Percentiles rank a stretch among this genome's conserved stretches.
Conservation (phyloP, 805 yeast species). For the Clavispora asparagi region DNA sequence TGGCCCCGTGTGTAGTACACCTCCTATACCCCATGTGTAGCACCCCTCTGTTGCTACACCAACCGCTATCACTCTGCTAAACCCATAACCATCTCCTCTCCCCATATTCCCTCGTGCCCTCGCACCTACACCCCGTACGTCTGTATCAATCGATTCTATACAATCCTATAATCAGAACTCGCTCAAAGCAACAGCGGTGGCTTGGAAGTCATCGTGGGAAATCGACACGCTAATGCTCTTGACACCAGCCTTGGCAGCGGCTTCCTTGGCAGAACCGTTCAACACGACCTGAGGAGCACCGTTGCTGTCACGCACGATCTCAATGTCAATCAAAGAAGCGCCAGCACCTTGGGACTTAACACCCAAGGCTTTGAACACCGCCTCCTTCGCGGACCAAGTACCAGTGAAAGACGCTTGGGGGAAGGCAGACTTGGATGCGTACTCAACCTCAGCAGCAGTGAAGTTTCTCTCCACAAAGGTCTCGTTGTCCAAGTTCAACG, state of each 20-base stretch:
- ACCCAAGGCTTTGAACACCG: conserved; percentile 93
- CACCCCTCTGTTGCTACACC: no score
- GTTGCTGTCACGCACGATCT: conserved; percentile 63
- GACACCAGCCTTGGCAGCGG: conserved; percentile 69
- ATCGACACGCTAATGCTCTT: conserved; percentile 78
- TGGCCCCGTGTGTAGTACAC: no score
- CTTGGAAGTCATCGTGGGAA: conserved; percentile 94
- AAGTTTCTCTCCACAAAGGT: conserved; percentile 92
- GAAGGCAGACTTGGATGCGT: conserved; percentile 68
- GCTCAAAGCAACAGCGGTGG: conserved; percentile 92
- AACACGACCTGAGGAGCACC: conserved; percentile 82
- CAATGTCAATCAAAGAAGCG: conserved; percentile 88
- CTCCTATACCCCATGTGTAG: no score
- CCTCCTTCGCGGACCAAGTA: conserved; percentile 99
- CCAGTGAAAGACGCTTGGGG: conserved; percentile 94
- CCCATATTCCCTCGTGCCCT: no score
- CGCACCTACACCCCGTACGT: no score
- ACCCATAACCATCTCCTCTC: no score
- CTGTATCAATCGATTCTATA: no score
- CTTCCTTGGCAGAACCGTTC: conserved; percentile 68
- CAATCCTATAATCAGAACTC: conserved; percentile 34
- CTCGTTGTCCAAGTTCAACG: conserved; percentile 80
- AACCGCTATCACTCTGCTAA: no score
- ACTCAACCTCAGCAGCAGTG: conserved; percentile 71
- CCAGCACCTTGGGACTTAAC: conserved; percentile 92